Evolutionary conservation across 2,329 filamentous ascomycete species (phyloP).

Genomic region (Paecilomyces niveus): DNA sequence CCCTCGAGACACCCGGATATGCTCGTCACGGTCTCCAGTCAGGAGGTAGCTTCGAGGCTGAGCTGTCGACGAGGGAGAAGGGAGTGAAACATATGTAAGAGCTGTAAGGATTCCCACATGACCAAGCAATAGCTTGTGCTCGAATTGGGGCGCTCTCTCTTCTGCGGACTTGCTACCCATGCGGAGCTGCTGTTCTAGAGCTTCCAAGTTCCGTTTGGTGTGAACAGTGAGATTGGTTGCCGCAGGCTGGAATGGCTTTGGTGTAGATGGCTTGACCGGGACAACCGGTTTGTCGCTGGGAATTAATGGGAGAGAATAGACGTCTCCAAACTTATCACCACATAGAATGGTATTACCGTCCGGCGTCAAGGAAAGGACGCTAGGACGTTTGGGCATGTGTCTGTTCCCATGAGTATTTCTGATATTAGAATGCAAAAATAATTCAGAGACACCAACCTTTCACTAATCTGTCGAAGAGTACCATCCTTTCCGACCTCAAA

Average conservation of each 20-base stretch:
- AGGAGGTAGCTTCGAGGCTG: constrained; percentile 53
- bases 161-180: constrained; percentile 31
- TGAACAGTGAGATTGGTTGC: constrained; percentile 56
- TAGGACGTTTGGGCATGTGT: constrained; percentile 83
- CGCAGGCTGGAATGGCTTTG: constrained; percentile 41
- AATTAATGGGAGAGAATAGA: constrained; percentile 77
- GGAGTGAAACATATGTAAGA: constrained; percentile 49
- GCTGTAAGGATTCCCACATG: constrained; percentile 94
- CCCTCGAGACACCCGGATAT: constrained; percentile 81
- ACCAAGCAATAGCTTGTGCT: constrained; percentile 72
- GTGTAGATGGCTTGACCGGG: constrained; percentile 23
- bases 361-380: constrained; percentile 62
- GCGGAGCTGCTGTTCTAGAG: constrained; percentile 51
- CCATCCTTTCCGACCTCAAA: constrained; percentile 61
- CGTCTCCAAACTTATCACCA: constrained; percentile 95
- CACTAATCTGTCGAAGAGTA: constrained; percentile 59
- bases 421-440: not conserved
- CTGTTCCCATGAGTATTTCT: constrained; percentile 38
- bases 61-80: constrained; percentile 41
- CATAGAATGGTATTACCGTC: constrained; percentile 68
- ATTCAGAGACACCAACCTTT: constrained; percentile 49
- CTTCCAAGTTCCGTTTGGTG: constrained; percentile 52
- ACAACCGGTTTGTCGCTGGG: constrained; percentile 26
- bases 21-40: constrained; percentile 66
- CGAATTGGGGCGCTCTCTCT: constrained; percentile 54